Percentiles rank a stretch among this genome's conserved stretches.
phyloP scores from a whole-genome alignment of 441 rosid species.

The Arabidopsis hybrid region DNA sequence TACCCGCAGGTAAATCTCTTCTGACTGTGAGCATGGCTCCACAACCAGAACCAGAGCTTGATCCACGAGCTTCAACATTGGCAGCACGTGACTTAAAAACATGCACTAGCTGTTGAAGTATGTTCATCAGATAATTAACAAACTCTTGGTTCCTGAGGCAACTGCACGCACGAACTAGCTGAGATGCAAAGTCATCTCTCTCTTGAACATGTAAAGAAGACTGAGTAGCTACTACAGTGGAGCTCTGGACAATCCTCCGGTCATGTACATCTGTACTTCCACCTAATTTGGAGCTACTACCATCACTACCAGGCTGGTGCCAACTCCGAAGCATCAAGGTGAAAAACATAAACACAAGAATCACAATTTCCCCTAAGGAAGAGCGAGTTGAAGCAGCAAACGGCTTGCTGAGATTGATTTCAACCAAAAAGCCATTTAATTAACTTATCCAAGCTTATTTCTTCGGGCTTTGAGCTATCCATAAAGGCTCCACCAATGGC shows the following conservation, averaged over 20 bases:
- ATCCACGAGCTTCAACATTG: conserved; percentile 75
- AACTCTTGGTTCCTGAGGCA: conserved; percentile 90
- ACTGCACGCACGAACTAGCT: conserved; percentile 88
- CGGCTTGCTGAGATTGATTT: conserved; percentile 81
- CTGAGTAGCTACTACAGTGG: conserved; percentile 60
- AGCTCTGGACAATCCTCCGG: conserved; percentile 62
- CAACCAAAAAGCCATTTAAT: conserved; percentile 93
- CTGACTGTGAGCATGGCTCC: conserved; percentile 93
- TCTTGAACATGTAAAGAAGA: conserved; percentile 81
- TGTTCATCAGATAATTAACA: conserved; percentile 95
- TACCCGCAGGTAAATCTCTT: conserved; percentile 97
- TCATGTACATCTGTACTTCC: conserved; percentile 73
- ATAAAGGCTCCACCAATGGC: conserved; percentile 98
- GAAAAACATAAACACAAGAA: conserved; percentile 98
- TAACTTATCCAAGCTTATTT: conserved; percentile 86
- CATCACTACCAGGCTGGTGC: conserved; percentile 98
- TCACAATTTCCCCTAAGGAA: conserved; percentile 92
- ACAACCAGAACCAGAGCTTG: conserved; percentile 90
- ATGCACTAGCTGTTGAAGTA: conserved; percentile 93
- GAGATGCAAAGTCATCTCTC: conserved; percentile 88
- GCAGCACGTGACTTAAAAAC: conserved; percentile 85
- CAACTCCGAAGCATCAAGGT: conserved; percentile 99
- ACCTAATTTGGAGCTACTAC: conserved; percentile 58
- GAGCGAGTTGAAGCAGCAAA: conserved; percentile 77
- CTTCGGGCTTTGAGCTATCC: conserved; percentile 90